Evolutionary conservation across 2,329 filamentous ascomycete species (phyloP), one percentile per base, ranked within the genome.

Genomic region (Aphanoascus verrucosus): DNA sequence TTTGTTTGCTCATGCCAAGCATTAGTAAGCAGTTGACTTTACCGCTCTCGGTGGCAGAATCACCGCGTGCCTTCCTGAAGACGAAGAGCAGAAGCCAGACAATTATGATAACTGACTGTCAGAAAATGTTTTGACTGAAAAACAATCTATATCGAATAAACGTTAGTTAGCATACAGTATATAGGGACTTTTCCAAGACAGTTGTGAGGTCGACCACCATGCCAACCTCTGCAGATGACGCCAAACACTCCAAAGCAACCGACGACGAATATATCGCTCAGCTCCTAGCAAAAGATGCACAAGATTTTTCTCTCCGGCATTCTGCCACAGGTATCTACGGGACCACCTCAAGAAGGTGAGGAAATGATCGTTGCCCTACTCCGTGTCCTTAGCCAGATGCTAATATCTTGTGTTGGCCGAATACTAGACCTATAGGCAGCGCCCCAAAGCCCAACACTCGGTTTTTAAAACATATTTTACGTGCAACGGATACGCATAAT

Each of bases 401-500:
- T 49, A 41, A 52, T 35, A 17, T 7, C 7, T 19, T 8, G 7
- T 17, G 34, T 12, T 38, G 28, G 28, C 32, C 19, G 7, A 15
- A 41, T 35, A 15, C 12, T 68, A 88, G 81, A 63, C 80, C 83
- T 54, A 70, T 78, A 44, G 79, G 79, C 60, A 80, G 83, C 50
- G 80, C 78, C 58, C 88, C 87, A 0, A 96, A 91, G 66, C 90
- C 91, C 2, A 97, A 98, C 63, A 96, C 87, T 0, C 80, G 86
- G 34, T 97, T 97, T 65, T 73, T 98, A 41, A 83, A 83, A 55
- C 85, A 93, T 63, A 86, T 97, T 54, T 88, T 98, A 57, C 85
- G 84, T 58, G 86, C 93, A 60, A 94, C 88, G 7, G 86, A 94
- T 62, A 85, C 71, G 52, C 91, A 98, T 70, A 98, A 98, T 77